Conservation (phyloP, 768 basidiomycete genomes). For the Suillus americanus region DNA sequence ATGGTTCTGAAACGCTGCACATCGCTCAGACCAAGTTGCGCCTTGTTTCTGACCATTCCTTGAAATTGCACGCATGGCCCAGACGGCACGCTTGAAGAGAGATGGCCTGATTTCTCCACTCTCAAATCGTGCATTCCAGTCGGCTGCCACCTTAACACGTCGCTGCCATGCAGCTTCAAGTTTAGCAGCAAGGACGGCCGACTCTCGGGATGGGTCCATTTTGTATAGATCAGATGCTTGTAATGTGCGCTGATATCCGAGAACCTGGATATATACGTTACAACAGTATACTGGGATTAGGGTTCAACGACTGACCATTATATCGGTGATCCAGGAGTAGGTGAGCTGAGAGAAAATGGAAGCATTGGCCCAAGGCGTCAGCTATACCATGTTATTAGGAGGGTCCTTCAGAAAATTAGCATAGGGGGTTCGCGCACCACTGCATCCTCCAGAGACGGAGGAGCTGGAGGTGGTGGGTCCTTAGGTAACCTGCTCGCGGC, state of each 20-base stretch:
- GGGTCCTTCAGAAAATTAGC: not conserved
- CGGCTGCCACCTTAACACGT: slow-evolving; percentile 46
- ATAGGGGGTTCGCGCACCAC: slow-evolving; percentile 28
- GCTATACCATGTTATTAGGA: slow-evolving; percentile 21
- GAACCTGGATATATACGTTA: slow-evolving; percentile 32
- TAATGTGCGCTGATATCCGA: slow-evolving; percentile 72
- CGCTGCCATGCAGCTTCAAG: slow-evolving; percentile 56
- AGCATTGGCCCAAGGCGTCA: slow-evolving; percentile 59
- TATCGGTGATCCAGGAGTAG: slow-evolving; percentile 63
- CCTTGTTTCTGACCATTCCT: slow-evolving; percentile 9
- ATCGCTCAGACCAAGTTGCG: slow-evolving; percentile 25
- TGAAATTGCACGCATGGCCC: slow-evolving; percentile 33
- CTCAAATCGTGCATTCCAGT: slow-evolving; percentile 55
- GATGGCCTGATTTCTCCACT: slow-evolving; percentile 45
- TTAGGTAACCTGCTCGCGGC: slow-evolving; percentile 50
- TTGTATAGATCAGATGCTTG: slow-evolving; percentile 78
- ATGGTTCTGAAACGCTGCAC: slow-evolving; percentile 33
- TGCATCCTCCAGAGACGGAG: slow-evolving; percentile 55
- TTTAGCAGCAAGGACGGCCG: slow-evolving; percentile 46
- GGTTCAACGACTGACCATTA: slow-evolving; percentile 41
- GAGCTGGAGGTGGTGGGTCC: slow-evolving; percentile 57
- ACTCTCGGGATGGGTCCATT: slow-evolving; percentile 50
- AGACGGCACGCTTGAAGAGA: slow-evolving; percentile 36
- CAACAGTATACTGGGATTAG: not conserved
- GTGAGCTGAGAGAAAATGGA: slow-evolving; percentile 60